These are phyloP conservation scores for Kurtzmaniella quercitrusa DNA, from an alignment of 1,139 yeast genomes.

Conservation along the genomic window DNA sequence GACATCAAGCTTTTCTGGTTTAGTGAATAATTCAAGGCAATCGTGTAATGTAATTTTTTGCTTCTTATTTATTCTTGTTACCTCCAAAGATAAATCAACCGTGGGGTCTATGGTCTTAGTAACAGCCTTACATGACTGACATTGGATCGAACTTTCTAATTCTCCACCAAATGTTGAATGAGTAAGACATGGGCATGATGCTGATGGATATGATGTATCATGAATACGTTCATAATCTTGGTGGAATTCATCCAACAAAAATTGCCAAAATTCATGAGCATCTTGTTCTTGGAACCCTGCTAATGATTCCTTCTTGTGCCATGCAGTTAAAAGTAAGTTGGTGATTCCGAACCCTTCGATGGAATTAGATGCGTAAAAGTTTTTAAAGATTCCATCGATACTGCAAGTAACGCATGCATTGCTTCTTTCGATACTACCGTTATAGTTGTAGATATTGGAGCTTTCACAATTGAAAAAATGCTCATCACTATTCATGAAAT, in stretches of 20 bases:
- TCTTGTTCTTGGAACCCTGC: constrained; percentile 97
- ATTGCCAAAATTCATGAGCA: constrained; percentile 97
- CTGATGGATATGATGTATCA: constrained; percentile 11
- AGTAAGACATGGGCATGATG: constrained; percentile 66
- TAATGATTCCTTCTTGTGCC: constrained; percentile 76
- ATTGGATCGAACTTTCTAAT: constrained; percentile 68
- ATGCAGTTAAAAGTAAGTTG: constrained; percentile 68
- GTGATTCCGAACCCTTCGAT: constrained; percentile 74
- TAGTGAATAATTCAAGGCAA: constrained; percentile 75
- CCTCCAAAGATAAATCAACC: constrained; percentile 82
- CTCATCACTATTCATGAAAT: constrained; percentile 66
- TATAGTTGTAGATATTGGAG: constrained; percentile 15
- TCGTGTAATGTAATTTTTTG: constrained; percentile 41
- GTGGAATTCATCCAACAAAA: constrained; percentile 80
- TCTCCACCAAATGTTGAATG: constrained; percentile 79
- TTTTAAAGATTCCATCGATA: constrained; percentile 69
- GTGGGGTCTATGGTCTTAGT: constrained; percentile 82
- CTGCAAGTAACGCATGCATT: constrained; percentile 79
- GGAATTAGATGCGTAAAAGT: constrained; percentile 51
- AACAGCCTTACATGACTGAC: constrained; percentile 61
- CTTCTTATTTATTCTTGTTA: constrained; percentile 24
- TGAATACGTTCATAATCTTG: constrained; percentile 35
- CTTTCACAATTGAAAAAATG: constrained; percentile 41
- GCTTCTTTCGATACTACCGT: constrained; percentile 29
- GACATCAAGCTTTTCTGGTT: constrained; percentile 70